phyloP scores from a whole-genome alignment of 2,329 filamentous ascomycete species.

The Penicillium sp. region DNA sequence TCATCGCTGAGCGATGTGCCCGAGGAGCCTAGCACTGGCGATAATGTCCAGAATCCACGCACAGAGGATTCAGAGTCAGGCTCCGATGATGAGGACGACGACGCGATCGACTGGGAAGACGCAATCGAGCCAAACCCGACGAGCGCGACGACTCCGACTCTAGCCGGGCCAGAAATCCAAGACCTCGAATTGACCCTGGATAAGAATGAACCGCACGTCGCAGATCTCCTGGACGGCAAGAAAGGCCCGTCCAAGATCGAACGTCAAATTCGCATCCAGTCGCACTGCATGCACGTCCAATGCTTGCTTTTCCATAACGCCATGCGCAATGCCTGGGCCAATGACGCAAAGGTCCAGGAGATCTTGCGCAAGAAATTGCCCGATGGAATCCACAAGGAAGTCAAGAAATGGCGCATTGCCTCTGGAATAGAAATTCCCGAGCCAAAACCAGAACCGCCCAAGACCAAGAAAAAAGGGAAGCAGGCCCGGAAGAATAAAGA shows the following conservation, averaged over 20 bases:
- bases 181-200: constrained; percentile 68
- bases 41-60: background rate
- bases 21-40: constrained; percentile 11
- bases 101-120: constrained; percentile 56
- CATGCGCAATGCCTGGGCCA: constrained; percentile 75
- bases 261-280: constrained; percentile 66
- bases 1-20: constrained; percentile 38
- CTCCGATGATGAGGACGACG: constrained; percentile 56
- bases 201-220: constrained; percentile 50
- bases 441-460: constrained; percentile 37
- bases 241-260: constrained; percentile 84
- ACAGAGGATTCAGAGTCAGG: constrained; percentile 32
- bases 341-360: constrained; percentile 68
- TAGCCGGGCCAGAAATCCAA: constrained; percentile 50
- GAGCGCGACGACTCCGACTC: constrained; percentile 28
- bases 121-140: constrained; percentile 43
- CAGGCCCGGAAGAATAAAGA: constrained; percentile 50
- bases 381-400: constrained; percentile 61
- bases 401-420: constrained; percentile 66
- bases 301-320: constrained; percentile 85
- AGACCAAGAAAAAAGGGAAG: constrained; percentile 39
- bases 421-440: constrained; percentile 54
- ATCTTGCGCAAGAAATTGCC: constrained; percentile 70
- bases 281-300: constrained; percentile 86
- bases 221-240: constrained; percentile 59